Percentiles rank a stretch among this genome's conserved stretches.
phyloP scores from a whole-genome alignment of 164 flowering plant genomes.

The Houttuynia cordata region DNA sequence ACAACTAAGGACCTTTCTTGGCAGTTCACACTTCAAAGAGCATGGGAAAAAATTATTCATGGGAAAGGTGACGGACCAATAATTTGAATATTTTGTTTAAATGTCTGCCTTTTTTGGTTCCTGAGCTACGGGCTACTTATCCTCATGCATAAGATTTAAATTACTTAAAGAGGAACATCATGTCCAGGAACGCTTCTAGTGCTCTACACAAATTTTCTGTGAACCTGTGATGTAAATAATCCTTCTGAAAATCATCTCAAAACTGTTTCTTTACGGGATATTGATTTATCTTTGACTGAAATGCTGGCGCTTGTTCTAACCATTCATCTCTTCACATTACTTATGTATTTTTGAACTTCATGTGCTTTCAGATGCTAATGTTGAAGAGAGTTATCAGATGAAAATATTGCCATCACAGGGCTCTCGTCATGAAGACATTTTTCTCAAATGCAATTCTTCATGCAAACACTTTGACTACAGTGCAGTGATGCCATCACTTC shows the following conservation, averaged over 20 bases:
- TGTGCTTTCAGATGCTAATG: slow-evolving; percentile 15
- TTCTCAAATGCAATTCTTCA: slow-evolving; percentile 23
- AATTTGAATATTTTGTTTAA: too few species aligned
- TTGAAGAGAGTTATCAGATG: slow-evolving; percentile 19
- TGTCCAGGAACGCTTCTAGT: too few species aligned
- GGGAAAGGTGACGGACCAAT: slow-evolving; percentile 58
- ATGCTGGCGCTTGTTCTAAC: too few species aligned
- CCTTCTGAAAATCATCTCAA: too few species aligned
- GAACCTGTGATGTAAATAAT: too few species aligned
- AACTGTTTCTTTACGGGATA: too few species aligned
- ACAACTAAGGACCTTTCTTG: slow-evolving; percentile 50
- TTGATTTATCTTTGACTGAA: too few species aligned
- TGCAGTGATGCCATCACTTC: slow-evolving; percentile 64
- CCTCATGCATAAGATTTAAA: too few species aligned
- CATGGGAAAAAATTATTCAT: slow-evolving; percentile 65
- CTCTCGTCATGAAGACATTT: slow-evolving; percentile 28
- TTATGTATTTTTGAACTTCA: not conserved
- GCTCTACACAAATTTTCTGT: too few species aligned
- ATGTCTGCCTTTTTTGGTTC: too few species aligned
- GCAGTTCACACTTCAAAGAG: slow-evolving; percentile 64
- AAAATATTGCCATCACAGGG: slow-evolving; percentile 26
- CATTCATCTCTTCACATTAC: not conserved
- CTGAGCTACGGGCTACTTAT: too few species aligned
- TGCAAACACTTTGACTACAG: slow-evolving; percentile 27
- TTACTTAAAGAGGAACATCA: too few species aligned